Evolutionary conservation across 768 basidiomycete species (phyloP).

Genomic region (Boletales sp.): DNA sequence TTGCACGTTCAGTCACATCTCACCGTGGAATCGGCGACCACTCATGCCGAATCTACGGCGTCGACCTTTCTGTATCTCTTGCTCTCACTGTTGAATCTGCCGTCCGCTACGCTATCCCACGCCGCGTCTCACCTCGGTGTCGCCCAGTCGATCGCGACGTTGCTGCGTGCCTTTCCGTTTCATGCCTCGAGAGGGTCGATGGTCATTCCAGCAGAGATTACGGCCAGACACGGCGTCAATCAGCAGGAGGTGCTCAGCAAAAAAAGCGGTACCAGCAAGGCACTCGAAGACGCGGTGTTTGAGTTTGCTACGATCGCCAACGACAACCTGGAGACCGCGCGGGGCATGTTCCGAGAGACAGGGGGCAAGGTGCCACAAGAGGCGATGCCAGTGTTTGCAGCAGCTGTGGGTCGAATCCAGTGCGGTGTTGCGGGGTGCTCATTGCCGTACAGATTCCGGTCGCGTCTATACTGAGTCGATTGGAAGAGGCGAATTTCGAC

Average conservation of each 20-base stretch:
- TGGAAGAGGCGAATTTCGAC: constrained; percentile 71
- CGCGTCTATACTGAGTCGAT: constrained; percentile 54
- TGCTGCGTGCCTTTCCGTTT: constrained; percentile 74
- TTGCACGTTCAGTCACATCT: constrained; percentile 60
- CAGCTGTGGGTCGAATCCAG: constrained; percentile 51
- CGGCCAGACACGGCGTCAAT: constrained; percentile 69
- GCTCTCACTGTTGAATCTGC: constrained; percentile 60
- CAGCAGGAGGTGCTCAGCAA: constrained; percentile 76
- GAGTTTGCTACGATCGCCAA: constrained; percentile 81
- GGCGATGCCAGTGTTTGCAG: constrained; percentile 70
- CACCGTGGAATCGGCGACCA: constrained; percentile 62
- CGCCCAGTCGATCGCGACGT: constrained; percentile 65
- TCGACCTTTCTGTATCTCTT: constrained; percentile 76
- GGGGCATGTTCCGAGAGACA: constrained; percentile 59
- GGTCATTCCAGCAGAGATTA: constrained; percentile 79
- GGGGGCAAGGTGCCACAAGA: constrained; percentile 50
- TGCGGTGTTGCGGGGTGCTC: neutral
- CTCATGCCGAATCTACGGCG: constrained; percentile 77
- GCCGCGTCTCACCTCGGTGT: constrained; percentile 80
- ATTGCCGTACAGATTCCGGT: constrained; percentile 55
- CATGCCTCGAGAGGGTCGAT: constrained; percentile 69
- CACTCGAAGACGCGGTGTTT: constrained; percentile 74
- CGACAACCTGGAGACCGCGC: constrained; percentile 74
- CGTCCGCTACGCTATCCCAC: constrained; percentile 60
- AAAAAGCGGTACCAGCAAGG: constrained; percentile 45